Evolutionary conservation across 192 early-diverging fungal genomes (phyloP), one percentile per base, ranked within the genome.

Genomic region (Coemansia sp.): DNA sequence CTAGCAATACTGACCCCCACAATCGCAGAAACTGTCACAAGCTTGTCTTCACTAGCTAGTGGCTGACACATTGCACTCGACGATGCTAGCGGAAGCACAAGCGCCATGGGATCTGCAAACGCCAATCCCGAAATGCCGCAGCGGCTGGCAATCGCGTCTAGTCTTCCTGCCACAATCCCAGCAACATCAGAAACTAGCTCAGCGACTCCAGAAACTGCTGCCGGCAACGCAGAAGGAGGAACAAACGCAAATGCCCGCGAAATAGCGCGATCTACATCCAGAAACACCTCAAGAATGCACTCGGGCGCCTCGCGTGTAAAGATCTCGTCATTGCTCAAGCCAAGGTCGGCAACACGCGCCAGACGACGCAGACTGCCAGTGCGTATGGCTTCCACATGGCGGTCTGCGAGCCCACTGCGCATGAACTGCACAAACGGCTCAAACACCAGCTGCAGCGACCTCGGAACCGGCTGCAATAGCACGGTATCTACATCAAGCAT

Each of bases 371-470:
- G 57, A 13, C 67, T 69, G 13, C 70, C 58, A 8, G 10, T 6
- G 5, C 70, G 73, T 39, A 76, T 72, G 9, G 40, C 45, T 11
- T 19, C 58, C 13, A 65, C 58, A 13, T 75, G 73, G 0, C 37
- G 26, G n/a, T 67, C 57, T 7, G 47, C 63, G 1, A 80, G 61
- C 18, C 41, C 32, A 22, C 56, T 49, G 8, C 57, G 57, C 72
- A 76, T 66, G 41, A 41, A 72, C 6, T 52, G 62, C 6, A 66
- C 52, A 49, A 80, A 68, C 22, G 78, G 72, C 26, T 41, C 73
- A 51, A 80, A 67, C n/a, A 80, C 66, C 62, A 72, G 62, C 42
- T 43, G 46, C 39, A 80, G 62, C n/a, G 72, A 74, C 58, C 54
- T 58, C 1, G 72, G 72, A 15, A 74, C 39, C 8, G 57, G 76